phyloP scores from a whole-genome alignment of 257 asterid species.

The Sherardia arvensis region DNA sequence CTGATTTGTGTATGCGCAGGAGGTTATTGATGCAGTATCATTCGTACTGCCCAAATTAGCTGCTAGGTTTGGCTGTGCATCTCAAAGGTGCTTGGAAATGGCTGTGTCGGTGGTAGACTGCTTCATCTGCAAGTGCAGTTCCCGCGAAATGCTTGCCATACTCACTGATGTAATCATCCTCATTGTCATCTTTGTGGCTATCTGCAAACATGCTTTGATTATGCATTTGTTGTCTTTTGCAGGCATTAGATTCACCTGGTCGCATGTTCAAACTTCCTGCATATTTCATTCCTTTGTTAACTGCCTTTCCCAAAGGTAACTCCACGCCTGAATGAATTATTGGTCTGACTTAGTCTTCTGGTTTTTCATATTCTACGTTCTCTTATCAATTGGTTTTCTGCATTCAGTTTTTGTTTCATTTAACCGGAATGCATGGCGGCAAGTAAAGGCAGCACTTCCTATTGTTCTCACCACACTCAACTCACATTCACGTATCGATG shows the following conservation, averaged over 20 bases:
- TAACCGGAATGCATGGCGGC: slow-evolving; percentile 61
- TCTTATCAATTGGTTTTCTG: slow-evolving; percentile 18
- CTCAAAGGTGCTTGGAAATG: slow-evolving; percentile 46
- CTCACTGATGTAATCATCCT: slow-evolving; percentile 50
- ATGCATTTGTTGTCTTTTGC: slow-evolving; percentile 17
- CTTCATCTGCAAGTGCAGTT: slow-evolving; percentile 42
- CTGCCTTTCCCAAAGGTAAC: slow-evolving; percentile 66
- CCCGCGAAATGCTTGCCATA: slow-evolving; percentile 84
- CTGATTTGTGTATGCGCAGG: slow-evolving; percentile 27
- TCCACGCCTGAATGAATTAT: no score
- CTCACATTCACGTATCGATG: slow-evolving; percentile 3
- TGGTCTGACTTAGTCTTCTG: no score
- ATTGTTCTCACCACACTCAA: slow-evolving; percentile 54
- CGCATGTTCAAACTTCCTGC: slow-evolving; percentile 39
- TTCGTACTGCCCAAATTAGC: slow-evolving; percentile 66
- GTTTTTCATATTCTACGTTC: no score
- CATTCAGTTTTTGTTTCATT: slow-evolving; percentile 51
- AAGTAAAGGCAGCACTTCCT: slow-evolving; percentile 65
- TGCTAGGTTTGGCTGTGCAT: slow-evolving; percentile 48
- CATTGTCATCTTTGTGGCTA: slow-evolving; percentile 6
- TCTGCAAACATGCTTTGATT: not conserved
- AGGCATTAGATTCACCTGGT: slow-evolving; percentile 65
- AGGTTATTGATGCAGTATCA: slow-evolving; percentile 53
- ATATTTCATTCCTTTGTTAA: slow-evolving; percentile 56
- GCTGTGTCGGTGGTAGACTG: slow-evolving; percentile 34